Evolutionary conservation across 1,284 basidiomycete genomes (phyloP).

Genomic region (Rhodofomes roseus): DNA sequence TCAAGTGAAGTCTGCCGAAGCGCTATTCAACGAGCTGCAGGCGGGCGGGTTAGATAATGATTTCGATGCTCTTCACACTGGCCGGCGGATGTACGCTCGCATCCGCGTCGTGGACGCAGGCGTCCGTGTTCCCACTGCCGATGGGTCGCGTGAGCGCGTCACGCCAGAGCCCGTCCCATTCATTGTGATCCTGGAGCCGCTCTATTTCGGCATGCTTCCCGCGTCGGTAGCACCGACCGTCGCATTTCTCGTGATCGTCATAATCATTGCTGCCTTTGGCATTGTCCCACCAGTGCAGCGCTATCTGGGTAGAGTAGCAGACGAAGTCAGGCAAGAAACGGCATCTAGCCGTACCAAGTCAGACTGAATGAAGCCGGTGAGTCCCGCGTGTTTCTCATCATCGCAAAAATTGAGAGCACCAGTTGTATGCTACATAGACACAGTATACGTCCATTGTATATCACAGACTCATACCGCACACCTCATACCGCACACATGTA

Average conservation of each 20-base stretch:
- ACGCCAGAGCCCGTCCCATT: conserved; percentile 37
- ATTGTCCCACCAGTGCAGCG: conserved; percentile 15
- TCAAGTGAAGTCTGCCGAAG: conserved; percentile 12
- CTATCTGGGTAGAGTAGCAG: conserved; percentile 13
- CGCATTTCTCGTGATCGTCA: conserved; percentile 13
- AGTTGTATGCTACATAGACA: background rate
- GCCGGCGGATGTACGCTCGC: conserved; percentile 46
- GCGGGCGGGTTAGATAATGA: background rate
- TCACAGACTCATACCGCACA: no score
- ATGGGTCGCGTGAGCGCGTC: conserved; percentile 2
- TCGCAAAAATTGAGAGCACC: background rate
- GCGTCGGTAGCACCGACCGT: conserved; percentile 42
- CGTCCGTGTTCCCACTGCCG: conserved; percentile 36
- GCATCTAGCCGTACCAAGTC: background rate
- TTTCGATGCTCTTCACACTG: conserved; percentile 4
- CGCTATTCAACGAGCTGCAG: background rate
- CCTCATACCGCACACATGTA: no score
- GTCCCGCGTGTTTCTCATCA: no score
- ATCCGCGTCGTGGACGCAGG: conserved; percentile 50
- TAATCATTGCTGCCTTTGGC: conserved; percentile 10
- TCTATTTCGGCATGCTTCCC: conserved; percentile 56
- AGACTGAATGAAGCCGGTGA: background rate
- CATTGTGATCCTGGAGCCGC: conserved; percentile 53
- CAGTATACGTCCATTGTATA: background rate
- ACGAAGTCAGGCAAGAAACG: conserved; percentile 11